Evolutionary conservation across 495 filamentous ascomycete species (phyloP).

Genomic region (Xylaria longipes): DNA sequence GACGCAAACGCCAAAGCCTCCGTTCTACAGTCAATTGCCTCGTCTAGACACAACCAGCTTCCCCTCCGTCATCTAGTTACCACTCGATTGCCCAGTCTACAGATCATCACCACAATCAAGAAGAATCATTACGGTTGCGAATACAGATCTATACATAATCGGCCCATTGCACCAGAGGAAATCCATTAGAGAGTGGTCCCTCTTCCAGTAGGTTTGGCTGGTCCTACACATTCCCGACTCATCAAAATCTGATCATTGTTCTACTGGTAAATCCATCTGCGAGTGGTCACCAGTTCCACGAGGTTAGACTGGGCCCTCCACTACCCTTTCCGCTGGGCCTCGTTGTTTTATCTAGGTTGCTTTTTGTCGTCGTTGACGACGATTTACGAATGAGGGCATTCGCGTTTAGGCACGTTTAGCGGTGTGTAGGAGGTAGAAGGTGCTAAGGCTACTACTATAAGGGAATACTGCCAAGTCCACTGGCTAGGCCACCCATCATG

Average conservation of each 20-base stretch:
- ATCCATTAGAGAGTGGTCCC: too few relatives aligned
- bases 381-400: too few relatives aligned
- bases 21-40: constrained; percentile 1
- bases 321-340: not conserved
- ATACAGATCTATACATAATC: too few relatives aligned
- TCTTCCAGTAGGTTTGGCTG: not conserved
- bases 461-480: too few relatives aligned
- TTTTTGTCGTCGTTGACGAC: too few relatives aligned
- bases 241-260: not conserved
- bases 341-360: not conserved
- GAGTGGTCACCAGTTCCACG: not conserved
- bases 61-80: constrained; percentile 3
- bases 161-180: too few relatives aligned
- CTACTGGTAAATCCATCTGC: not conserved
- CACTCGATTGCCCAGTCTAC: not conserved
- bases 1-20: constrained; percentile 1
- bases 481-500: too few relatives aligned
- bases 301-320: not conserved
- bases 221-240: not conserved
- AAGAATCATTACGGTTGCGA: too few relatives aligned
- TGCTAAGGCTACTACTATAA: not conserved
- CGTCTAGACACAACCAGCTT: constrained; percentile 2
- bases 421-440: too few relatives aligned
- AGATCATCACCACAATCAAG: not conserved
- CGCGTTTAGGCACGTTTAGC: too few relatives aligned